Base-by-base conservation (phyloP, 495 filamentous ascomycete genomes). In the Tuber brumale region DNA sequence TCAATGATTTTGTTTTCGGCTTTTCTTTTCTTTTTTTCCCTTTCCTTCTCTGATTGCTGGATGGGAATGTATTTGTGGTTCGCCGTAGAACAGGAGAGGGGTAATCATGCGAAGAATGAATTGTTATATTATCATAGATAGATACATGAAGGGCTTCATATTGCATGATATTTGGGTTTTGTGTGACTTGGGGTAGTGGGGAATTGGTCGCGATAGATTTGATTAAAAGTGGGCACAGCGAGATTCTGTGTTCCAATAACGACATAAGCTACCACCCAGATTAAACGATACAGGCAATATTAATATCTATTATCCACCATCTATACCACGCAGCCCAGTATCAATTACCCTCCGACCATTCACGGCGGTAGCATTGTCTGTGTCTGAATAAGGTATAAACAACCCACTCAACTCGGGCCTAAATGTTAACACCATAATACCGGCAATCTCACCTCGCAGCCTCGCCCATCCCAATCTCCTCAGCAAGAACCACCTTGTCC, bases 401-500 rank as follows among this genome's bases (percentile, higher is more conserved):
- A 6, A 66, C 12, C 57, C 27, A 35, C 57, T 66, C 27, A 35
- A 18, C 12, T 12, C 57, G 9, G 18, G n/a, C 57, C 27, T 7
- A 3, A 35, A 66, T 66, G 35, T 16, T 7, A 66, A 31, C 57
- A 66, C 14, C 14, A 5, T n/a, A 14, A 31, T 6, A n/a, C n/a
- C n/a, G n/a, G n/a, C n/a, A 66, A 35, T 27, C 19, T 66, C 57
- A 66, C 14, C 27, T 35, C 57, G 27, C 81, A 72, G 77, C 76
- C 77, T 82, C 85, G 19, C 86, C 88, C 70, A 83, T 77, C 79
- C 79, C 86, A 73, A 96, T 87, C 78, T 91, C 89, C 73, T 86
- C 84, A 16, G 95, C 94, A 70, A 86, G 76, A 31, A 97, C 88
- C 12, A 98, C 91, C 39, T 94, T 99, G 86, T 97, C 94, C 70